phyloP scores from a whole-genome alignment of 2,329 filamentous ascomycete species.

The Nothophaeocryptopus gaeumannii region DNA sequence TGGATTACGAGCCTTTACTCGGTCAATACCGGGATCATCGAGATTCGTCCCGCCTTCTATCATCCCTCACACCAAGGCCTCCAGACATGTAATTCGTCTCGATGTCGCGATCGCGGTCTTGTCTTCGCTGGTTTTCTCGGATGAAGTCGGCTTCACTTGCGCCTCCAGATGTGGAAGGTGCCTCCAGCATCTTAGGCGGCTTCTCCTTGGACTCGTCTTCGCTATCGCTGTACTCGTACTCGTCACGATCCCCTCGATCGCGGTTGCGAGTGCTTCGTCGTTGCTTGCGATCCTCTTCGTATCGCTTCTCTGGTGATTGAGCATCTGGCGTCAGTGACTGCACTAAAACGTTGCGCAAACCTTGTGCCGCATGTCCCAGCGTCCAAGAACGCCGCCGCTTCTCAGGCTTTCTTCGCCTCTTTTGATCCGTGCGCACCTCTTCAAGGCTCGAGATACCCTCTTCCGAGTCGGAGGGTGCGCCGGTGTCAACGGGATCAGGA shows the following conservation, averaged over 20 bases:
- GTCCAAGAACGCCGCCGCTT: slow-evolving; percentile 11
- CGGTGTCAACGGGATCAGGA: slow-evolving; percentile 17
- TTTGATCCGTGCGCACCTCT: slow-evolving; percentile 16
- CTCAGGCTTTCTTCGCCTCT: slow-evolving; percentile 10
- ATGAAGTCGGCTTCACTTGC: slow-evolving; percentile 28
- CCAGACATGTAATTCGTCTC: slow-evolving; percentile 30
- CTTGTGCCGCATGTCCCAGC: slow-evolving; percentile 8
- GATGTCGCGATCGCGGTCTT: slow-evolving; percentile 27
- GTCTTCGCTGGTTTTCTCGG: slow-evolving; percentile 26
- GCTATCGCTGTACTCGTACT: slow-evolving; percentile 35
- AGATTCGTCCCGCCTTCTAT: slow-evolving; percentile 12
- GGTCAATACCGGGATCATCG: slow-evolving; percentile 6
- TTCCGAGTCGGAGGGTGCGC: slow-evolving; percentile 14
- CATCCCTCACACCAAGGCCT: slow-evolving; percentile 25
- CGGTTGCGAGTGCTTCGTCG: slow-evolving; percentile 28
- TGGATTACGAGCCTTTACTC: neutral
- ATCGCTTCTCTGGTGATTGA: slow-evolving; percentile 28
- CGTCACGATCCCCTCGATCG: slow-evolving; percentile 32
- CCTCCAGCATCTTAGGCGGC: slow-evolving; percentile 36
- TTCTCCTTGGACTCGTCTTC: slow-evolving; percentile 33
- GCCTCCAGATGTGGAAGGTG: slow-evolving; percentile 22
- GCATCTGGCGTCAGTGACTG: slow-evolving; percentile 22
- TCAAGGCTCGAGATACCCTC: slow-evolving; percentile 12
- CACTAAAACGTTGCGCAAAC: slow-evolving; percentile 9
- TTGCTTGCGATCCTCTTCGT: slow-evolving; percentile 31